Evolutionary conservation across 345 rosid species (phyloP), one percentile per base, ranked within the genome.

Genomic region (Pistacia vera): DNA sequence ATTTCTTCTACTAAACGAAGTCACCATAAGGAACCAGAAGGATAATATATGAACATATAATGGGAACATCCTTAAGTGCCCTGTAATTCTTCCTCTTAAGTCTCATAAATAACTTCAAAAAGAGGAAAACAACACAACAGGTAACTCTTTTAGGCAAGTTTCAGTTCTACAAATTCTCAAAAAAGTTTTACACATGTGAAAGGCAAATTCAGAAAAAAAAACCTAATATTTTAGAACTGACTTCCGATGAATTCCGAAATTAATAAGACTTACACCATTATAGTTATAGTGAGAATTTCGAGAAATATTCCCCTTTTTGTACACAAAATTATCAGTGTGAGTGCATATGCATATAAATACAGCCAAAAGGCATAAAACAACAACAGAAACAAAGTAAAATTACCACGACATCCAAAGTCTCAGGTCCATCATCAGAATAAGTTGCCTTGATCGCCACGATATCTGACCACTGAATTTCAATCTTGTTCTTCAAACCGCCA

Each of bases 381-480:
- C 25, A 56, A 36, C 41, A 65, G 38, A 13, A 55, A 41, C 58
- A 22, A 60, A 70, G 57, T 10, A 63, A 56, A 65, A 49, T 72
- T 88, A 91, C 97, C 97, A 84, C 89, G 22, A 90, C 84, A 55
- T 87, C 82, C 77, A 91, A 81, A 25, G 87, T 88, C 68, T 80
- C 94, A 0, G 85, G 88, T 30, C 66, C 87, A 79, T 81, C 79
- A 0, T 85, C 81, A 33, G 86, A 73, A 81, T 79, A 91, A 74
- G 55, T 85, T 56, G 88, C 94, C 70, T 87, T 91, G 67, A 91
- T 71, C 25, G 86, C 92, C 77, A 88, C 79, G n/a, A 91, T 88
- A 80, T 91, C 94, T 0, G 92, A 90, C 97, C 97, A 91, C 68
- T 90, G 94, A 78, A 91, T 85, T 83, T 91, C 97, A 22, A 91